Evolutionary conservation across 1,139 yeast genomes (phyloP).

Genomic region (Saccharomyces hybrid): DNA sequence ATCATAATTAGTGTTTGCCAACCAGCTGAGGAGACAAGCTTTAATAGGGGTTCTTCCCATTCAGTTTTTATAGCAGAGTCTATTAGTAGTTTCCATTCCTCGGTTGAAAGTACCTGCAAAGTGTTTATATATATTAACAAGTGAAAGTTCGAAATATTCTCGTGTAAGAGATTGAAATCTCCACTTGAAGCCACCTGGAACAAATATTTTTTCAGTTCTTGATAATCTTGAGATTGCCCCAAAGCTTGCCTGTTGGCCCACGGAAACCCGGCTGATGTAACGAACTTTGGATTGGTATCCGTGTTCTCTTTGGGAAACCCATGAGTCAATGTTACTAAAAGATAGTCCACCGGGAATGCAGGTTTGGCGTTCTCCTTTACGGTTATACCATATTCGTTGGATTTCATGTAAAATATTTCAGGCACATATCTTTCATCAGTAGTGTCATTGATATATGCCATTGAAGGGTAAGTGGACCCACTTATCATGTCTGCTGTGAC

Average conservation of each 20-base stretch:
- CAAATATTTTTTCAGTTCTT: slow-evolving; percentile 43
- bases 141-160: slow-evolving; percentile 62
- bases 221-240: slow-evolving; percentile 66
- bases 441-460: slow-evolving; percentile 71
- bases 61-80: slow-evolving; percentile 36
- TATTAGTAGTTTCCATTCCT: slow-evolving; percentile 45
- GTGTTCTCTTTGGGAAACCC: slow-evolving; percentile 72
- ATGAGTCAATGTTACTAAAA: slow-evolving; percentile 81
- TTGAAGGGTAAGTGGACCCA: slow-evolving; percentile 87
- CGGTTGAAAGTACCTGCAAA: slow-evolving; percentile 45
- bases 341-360: slow-evolving; percentile 89
- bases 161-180: slow-evolving; percentile 34
- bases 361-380: slow-evolving; percentile 90
- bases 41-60: slow-evolving; percentile 49
- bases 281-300: slow-evolving; percentile 38
- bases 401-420: slow-evolving; percentile 76
- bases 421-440: slow-evolving; percentile 78
- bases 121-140: slow-evolving; percentile 50
- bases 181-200: slow-evolving; percentile 32
- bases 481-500: slow-evolving; percentile 78
- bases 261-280: slow-evolving; percentile 44
- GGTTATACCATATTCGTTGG: slow-evolving; percentile 81
- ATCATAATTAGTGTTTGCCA: slow-evolving; percentile 34
- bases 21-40: slow-evolving; percentile 33
- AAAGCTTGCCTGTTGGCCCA: slow-evolving; percentile 71